A percentile compares a stretch with the other conserved stretches of the same genome.
These are phyloP conservation scores for Monosporozyma unispora DNA, from an alignment of 805 yeast genomes.

Conservation along the genomic window DNA sequence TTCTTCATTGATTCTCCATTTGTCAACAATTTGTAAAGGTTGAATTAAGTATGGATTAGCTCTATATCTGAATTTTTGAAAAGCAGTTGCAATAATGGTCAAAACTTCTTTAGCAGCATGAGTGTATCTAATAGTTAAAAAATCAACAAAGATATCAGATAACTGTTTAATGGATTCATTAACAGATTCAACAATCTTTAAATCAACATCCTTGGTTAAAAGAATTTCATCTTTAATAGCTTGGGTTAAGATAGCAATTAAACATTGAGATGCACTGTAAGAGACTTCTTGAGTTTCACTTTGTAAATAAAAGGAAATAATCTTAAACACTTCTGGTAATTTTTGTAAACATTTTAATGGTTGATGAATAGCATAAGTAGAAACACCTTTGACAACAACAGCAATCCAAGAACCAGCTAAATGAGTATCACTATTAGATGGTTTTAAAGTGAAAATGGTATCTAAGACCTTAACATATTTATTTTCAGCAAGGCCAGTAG, in stretches of 20 bases:
- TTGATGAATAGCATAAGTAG: conserved; percentile 45
- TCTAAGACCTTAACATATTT: conserved; percentile 57
- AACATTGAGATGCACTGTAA: conserved; percentile 76
- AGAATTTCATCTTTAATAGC: conserved; percentile 54
- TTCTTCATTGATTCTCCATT: conserved; percentile 73
- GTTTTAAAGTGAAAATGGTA: conserved; percentile 69
- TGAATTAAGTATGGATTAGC: conserved; percentile 62
- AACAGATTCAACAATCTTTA: conserved; percentile 43
- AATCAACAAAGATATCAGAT: conserved; percentile 46
- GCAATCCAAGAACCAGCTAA: conserved; percentile 94
- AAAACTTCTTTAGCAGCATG: conserved; percentile 68
- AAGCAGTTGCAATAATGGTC: conserved; percentile 53
- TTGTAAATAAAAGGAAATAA: conserved; percentile 54
- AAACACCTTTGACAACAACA: conserved; percentile 74
- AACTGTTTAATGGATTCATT: conserved; percentile 46
- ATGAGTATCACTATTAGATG: conserved; percentile 73
- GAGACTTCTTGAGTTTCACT: conserved; percentile 59
- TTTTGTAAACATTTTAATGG: conserved; percentile 44
- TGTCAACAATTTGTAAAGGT: conserved; percentile 66
- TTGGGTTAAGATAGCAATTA: conserved; percentile 67
- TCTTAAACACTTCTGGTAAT: conserved; percentile 47
- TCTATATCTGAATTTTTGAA: conserved; percentile 55
- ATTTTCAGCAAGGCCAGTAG: conserved; percentile 49
- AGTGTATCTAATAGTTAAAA: conserved; percentile 65
- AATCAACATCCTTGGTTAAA: conserved; percentile 35